These are phyloP conservation scores for Pythium utonaiense DNA, from an alignment of 352 stramenopile species.

Conservation along the genomic window DNA sequence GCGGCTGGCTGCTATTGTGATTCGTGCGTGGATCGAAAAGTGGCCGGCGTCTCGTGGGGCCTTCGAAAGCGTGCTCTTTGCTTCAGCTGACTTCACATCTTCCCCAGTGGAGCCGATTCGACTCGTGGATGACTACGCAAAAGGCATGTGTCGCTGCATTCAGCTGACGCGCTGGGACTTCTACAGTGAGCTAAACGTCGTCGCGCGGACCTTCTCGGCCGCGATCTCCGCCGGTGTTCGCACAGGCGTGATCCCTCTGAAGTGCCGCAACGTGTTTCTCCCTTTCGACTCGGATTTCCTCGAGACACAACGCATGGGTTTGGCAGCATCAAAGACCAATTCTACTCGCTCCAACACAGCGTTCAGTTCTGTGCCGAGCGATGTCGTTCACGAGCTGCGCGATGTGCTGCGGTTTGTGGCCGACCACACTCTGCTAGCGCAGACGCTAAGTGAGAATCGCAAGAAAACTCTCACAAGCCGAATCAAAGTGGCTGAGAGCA, in stretches of 20 bases:
- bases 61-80: constrained; percentile 13
- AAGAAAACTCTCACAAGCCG: constrained; percentile 34
- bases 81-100: neutral
- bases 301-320: neutral
- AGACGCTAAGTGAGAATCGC: constrained; percentile 33
- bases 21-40: constrained; percentile 23
- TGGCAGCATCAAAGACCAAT: neutral
- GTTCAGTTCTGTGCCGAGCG: neutral
- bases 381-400: constrained; percentile 24
- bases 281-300: constrained; percentile 38
- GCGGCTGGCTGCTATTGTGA: constrained; percentile 19
- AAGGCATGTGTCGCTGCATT: constrained; percentile 27
- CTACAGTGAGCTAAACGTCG: constrained; percentile 32
- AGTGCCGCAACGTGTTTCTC: constrained; percentile 32
- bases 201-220: constrained; percentile 38
- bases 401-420: constrained; percentile 28
- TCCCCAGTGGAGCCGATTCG: neutral
- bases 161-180: constrained; percentile 43
- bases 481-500: constrained; percentile 31
- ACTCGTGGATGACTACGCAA: neutral
- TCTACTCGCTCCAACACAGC: neutral
- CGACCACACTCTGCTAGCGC: constrained; percentile 28
- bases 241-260: constrained; percentile 37
- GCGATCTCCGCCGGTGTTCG: constrained; percentile 34
- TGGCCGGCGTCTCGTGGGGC: constrained; percentile 10